Evolutionary conservation across 768 basidiomycete species (phyloP).

Genomic region (Suillus paluster): DNA sequence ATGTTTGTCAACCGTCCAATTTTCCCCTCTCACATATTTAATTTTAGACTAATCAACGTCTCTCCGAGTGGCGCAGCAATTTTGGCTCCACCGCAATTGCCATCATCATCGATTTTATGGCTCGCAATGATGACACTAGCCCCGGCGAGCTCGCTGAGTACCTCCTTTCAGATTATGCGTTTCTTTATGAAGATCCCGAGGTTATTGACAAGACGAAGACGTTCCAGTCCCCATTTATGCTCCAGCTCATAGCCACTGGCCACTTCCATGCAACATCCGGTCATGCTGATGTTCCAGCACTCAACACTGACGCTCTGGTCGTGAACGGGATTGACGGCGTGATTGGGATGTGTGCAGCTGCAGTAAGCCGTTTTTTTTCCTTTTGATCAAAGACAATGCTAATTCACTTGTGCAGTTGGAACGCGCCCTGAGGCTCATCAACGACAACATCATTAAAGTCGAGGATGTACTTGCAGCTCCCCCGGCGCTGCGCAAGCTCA

Average conservation of each 20-base stretch:
- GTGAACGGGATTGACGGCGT: conserved; percentile 9
- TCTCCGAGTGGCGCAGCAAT: conserved; percentile 10
- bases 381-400: neutral
- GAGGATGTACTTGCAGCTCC: neutral
- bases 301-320: neutral
- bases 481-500: neutral
- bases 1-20: conserved; percentile 2
- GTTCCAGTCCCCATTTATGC: conserved; percentile 4
- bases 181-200: conserved; percentile 10
- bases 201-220: neutral
- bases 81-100: conserved; percentile 11
- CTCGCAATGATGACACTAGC: neutral
- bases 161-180: neutral
- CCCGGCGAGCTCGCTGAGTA: neutral
- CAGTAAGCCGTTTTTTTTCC: conserved; percentile 5
- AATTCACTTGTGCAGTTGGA: conserved; percentile 11
- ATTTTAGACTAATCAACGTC: conserved; percentile 8
- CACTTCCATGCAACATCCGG: conserved; percentile 3
- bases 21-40: neutral
- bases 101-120: conserved; percentile 6
- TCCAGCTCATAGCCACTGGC: conserved; percentile 2
- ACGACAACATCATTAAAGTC: conserved; percentile 2
- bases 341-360: conserved; percentile 10
- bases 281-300: conserved; percentile 4
- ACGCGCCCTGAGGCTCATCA: conserved; percentile 10